Evolutionary conservation across 2,329 filamentous ascomycete species (phyloP), one percentile per base, ranked within the genome.

Genomic region (Cladosporium cucumerinum): DNA sequence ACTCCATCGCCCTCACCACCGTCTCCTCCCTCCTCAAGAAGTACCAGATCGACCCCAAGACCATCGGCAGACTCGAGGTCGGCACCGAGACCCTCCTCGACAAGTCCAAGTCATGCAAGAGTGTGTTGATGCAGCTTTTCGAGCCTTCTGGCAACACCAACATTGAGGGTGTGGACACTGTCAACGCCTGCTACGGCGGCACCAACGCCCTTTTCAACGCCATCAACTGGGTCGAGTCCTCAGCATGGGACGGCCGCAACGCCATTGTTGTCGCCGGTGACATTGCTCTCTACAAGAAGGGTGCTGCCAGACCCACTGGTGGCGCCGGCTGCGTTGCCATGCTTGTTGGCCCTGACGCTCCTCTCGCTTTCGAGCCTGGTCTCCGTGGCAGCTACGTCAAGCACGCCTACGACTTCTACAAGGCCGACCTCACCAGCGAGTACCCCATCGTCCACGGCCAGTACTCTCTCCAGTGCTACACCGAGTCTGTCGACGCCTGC

Each of bases 81-180:
- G 82, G 82, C 72, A 84, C 82, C 61, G 82, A 84, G 78, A 83
- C 82, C 28, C 75, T 84, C 46, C 78, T 84, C 67, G 82, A 84
- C 79, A 84, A 84, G 78, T 82, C 81, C 65, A 84, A 84, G 74
- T 84, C 82, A 23, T 80, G 82, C 73, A 84, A 84, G 77, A 82
- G 81, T 5, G 81, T 84, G 58, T 74, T 84, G 64, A 84, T 84
- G 82, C 81, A 83, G 69, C 74, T 84, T 55, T 84, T 84, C 67
- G 78, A 79, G 68, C 60, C 60, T 25, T 62, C 60, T 1, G 82
- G 80, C 72, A 84, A 84, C 76, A 81, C 77, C 74, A 82, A 84
- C 75, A 76, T 84, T 26, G 82, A 84, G 75, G 82, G 82, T 68
- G 79, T 84, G 54, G 82, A 84, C 71, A 84, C 81, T 25, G 79